Evolutionary conservation across 352 stramenopile species (phyloP).

Genomic region (Halophytophthora polymorphica): DNA sequence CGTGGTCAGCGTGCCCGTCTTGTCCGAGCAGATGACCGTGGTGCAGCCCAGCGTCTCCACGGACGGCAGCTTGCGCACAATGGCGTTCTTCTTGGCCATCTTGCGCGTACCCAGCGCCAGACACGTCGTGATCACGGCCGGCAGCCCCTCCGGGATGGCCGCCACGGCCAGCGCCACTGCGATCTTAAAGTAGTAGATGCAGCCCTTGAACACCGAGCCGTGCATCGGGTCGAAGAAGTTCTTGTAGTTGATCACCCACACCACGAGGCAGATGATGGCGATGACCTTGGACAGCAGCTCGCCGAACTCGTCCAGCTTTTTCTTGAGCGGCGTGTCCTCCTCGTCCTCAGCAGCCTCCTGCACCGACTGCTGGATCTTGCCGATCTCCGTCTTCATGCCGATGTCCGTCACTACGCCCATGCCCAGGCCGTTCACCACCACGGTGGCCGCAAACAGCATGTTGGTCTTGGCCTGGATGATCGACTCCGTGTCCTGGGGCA

Average conservation of each 20-base stretch:
- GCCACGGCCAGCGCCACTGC: constrained; percentile 98
- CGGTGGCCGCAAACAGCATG: constrained; percentile 97
- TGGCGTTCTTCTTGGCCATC: constrained; percentile 98
- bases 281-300: constrained; percentile 96
- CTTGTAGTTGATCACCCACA: constrained; percentile 97
- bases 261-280: constrained; percentile 95
- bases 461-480: constrained; percentile 92
- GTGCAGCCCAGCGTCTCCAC: constrained; percentile 98
- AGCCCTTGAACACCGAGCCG: constrained; percentile 91
- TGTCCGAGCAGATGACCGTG: constrained; percentile 93
- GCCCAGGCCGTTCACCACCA: constrained; percentile 95
- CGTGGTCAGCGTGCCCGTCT: constrained; percentile 95
- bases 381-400: constrained; percentile 98
- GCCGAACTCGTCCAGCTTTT: constrained; percentile 99
- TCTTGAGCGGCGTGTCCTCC: constrained; percentile 95
- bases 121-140: constrained; percentile 97
- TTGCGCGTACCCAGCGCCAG: constrained; percentile 93
- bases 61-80: constrained; percentile 97
- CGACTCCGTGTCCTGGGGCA: constrained; percentile 63
- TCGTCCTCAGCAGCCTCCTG: constrained; percentile 92
- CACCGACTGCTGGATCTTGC: constrained; percentile 95
- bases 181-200: constrained; percentile 99
- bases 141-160: constrained; percentile 98
- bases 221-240: constrained; percentile 93
- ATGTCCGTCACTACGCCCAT: constrained; percentile 93